phyloP scores from a whole-genome alignment of 306 rosid species.

The Vachellia pachyceras region DNA sequence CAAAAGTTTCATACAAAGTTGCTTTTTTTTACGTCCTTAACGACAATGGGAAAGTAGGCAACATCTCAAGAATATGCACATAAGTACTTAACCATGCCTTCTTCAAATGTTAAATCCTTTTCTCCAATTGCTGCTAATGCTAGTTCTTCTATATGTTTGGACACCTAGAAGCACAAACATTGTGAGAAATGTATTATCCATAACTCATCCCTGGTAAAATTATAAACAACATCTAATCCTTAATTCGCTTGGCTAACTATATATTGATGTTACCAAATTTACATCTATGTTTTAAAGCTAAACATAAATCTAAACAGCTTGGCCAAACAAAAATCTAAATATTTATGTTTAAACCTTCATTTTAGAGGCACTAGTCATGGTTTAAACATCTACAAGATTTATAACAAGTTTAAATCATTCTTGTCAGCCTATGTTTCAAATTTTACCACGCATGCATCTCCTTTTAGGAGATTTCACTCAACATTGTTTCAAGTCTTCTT shows the following conservation, averaged over 20 bases:
- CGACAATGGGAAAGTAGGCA: constrained; percentile 93
- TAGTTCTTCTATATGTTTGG: constrained; percentile 77
- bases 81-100: constrained; percentile 76
- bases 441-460: too few relatives aligned
- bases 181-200: constrained; percentile 19
- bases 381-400: too few relatives aligned
- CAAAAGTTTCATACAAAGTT: not conserved
- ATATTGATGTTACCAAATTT: too few relatives aligned
- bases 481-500: not conserved
- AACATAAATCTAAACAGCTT: too few relatives aligned
- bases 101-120: constrained; percentile 74
- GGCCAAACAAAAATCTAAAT: too few relatives aligned
- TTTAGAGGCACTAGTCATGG: too few relatives aligned
- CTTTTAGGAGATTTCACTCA: not conserved
- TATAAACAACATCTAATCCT: too few relatives aligned
- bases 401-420: too few relatives aligned
- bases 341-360: too few relatives aligned
- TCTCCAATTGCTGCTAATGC: constrained; percentile 78
- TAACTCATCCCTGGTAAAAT: not conserved
- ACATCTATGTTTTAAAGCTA: too few relatives aligned
- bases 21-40: constrained; percentile 77
- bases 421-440: too few relatives aligned
- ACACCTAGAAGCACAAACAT: constrained; percentile 59
- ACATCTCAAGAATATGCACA: constrained; percentile 89
- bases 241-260: too few relatives aligned